Evolutionary conservation across 2,329 filamentous ascomycete species (phyloP).

Genomic region (Gnomoniopsis smithogilvyi): DNA sequence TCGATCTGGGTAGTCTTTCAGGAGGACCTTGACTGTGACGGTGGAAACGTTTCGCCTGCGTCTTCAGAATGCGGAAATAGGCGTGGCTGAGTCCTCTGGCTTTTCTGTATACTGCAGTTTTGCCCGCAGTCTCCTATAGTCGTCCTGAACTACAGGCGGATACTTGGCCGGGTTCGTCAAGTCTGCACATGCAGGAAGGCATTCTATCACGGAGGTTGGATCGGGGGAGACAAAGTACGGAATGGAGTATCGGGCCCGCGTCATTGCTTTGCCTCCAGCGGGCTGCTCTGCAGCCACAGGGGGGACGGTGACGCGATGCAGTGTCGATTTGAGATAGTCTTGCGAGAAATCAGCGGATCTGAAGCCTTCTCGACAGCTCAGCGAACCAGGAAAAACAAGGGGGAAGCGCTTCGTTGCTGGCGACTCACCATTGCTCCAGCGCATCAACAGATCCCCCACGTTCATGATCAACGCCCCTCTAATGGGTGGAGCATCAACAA

Average conservation of each 20-base stretch:
- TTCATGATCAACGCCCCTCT: slow-evolving; percentile 17
- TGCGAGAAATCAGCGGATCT: neutral
- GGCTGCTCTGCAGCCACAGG: slow-evolving; percentile 6
- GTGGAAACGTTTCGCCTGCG: neutral
- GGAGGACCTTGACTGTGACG: neutral
- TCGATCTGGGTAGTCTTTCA: neutral
- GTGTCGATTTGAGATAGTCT: slow-evolving; percentile 19
- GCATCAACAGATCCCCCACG: slow-evolving; percentile 17
- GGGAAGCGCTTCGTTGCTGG: too few species aligned
- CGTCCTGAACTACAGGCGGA: slow-evolving; percentile 30
- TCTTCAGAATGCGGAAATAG: slow-evolving; percentile 1
- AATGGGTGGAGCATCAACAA: slow-evolving; percentile 16
- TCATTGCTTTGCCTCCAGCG: slow-evolving; percentile 33
- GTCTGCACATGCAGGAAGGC: slow-evolving; percentile 42
- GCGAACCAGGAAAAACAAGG: neutral
- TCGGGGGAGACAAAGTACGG: slow-evolving; percentile 55
- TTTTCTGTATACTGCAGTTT: slow-evolving; percentile 16
- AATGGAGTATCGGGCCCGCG: slow-evolving; percentile 49
- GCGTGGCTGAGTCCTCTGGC: neutral
- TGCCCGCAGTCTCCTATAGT: slow-evolving; percentile 17
- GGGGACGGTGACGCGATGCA: slow-evolving; percentile 14
- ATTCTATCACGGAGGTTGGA: slow-evolving; percentile 45
- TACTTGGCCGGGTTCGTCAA: slow-evolving; percentile 43
- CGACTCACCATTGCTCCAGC: slow-evolving; percentile 18
- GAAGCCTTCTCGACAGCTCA: too few species aligned